Conservation (phyloP, 2,329 filamentous ascomycete genomes). For the Hypomyces rosellus region DNA sequence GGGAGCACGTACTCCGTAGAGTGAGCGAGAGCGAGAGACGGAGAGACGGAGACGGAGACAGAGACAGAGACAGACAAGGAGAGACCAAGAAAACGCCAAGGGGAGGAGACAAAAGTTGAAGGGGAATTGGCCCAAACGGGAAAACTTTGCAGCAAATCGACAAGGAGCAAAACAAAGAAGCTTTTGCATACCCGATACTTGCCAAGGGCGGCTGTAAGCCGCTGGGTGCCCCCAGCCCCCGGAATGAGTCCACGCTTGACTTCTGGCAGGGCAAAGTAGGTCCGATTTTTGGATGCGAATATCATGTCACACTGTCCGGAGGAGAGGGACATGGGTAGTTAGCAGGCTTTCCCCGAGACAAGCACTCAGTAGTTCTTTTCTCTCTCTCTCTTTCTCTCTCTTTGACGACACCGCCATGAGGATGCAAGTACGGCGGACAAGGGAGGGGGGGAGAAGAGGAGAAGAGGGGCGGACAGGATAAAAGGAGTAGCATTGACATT, state of each 20-base stretch:
- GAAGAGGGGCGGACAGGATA: not conserved
- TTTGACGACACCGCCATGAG: not conserved
- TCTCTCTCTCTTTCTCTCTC: no score
- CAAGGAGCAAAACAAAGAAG: not conserved
- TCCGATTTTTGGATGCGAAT: conserved; percentile 25
- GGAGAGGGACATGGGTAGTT: not conserved
- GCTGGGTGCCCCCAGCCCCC: conserved; percentile 35
- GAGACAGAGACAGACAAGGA: not conserved
- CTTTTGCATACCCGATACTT: conserved; percentile 31
- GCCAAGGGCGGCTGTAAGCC: conserved; percentile 33
- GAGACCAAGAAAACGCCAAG: not conserved
- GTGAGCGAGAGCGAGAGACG: no score
- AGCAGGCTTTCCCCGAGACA: not conserved
- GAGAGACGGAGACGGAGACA: not conserved
- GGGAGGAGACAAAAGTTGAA: conserved; percentile 1
- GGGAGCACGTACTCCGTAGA: no score
- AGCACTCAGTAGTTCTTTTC: no score
- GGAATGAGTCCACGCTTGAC: conserved; percentile 35
- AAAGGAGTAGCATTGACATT: not conserved
- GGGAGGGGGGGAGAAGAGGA: not conserved
- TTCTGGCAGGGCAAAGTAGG: conserved; percentile 35
- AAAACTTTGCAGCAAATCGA: no score
- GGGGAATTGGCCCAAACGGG: no score
- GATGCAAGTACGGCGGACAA: not conserved
- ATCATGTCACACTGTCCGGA: conserved; percentile 32